A percentile compares a stretch with the other conserved stretches of the same genome.
Evolutionary conservation across 306 rosid species (phyloP).

Genomic region (Vigna reflexopilosa): DNA sequence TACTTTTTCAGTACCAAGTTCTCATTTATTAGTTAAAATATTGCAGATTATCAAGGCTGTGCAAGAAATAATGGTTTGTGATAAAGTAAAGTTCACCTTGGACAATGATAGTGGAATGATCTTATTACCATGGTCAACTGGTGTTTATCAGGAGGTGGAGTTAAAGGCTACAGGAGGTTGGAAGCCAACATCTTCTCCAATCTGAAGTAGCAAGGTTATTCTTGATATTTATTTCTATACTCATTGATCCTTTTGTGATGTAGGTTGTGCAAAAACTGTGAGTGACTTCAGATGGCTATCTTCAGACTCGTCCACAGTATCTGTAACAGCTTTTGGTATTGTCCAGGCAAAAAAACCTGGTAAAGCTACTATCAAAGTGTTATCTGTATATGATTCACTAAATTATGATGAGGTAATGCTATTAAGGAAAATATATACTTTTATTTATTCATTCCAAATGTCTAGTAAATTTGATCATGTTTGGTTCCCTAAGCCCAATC

Average conservation of each 20-base stretch:
- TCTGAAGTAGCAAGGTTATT: constrained; percentile 38
- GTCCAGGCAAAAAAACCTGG: constrained; percentile 92
- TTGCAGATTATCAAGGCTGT: constrained; percentile 63
- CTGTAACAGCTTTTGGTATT: constrained; percentile 80
- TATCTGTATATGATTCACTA: constrained; percentile 71
- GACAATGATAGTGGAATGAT: constrained; percentile 59
- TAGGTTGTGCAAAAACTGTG: constrained; percentile 83
- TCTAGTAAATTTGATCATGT: constrained; percentile 17
- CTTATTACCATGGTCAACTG: constrained; percentile 86
- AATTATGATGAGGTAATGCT: constrained; percentile 86
- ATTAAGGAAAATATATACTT: constrained; percentile 17
- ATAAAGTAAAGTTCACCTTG: constrained; percentile 69
- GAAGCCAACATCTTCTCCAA: constrained; percentile 48
- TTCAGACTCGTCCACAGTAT: constrained; percentile 69
- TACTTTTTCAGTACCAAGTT: constrained; percentile 39
- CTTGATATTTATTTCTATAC: constrained; percentile 39
- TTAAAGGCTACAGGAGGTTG: constrained; percentile 86
- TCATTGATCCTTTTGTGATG: constrained; percentile 31
- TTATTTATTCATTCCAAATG: constrained; percentile 13
- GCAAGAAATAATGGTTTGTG: constrained; percentile 81
- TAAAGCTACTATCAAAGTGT: constrained; percentile 82
- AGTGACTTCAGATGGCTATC: constrained; percentile 90
- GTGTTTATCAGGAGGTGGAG: constrained; percentile 83
- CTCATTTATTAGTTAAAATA: constrained; percentile 39
- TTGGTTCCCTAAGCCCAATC: constrained; percentile 36